These are phyloP conservation scores for Crucibulum laeve DNA, from an alignment of 768 basidiomycete genomes.

Conservation along the genomic window DNA sequence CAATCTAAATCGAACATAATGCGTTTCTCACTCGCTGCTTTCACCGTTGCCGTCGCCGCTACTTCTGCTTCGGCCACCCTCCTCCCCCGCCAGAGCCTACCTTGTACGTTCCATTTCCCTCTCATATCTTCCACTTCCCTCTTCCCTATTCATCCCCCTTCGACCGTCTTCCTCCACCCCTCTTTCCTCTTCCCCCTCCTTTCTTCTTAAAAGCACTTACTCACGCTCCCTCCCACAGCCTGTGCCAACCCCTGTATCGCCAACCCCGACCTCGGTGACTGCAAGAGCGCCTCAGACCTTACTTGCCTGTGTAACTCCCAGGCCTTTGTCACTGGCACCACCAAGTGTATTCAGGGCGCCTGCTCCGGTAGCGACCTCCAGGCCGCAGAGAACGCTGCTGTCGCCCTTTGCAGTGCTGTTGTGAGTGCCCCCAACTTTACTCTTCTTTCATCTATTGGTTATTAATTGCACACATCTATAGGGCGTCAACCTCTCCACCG, in stretches of 20 bases:
- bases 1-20: constrained; percentile 31
- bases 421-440: constrained; percentile 30
- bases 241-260: constrained; percentile 50
- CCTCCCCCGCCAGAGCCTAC: constrained; percentile 29
- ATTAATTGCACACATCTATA: constrained; percentile 16
- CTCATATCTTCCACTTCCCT: neutral
- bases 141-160: too few species aligned
- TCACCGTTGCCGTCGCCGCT: constrained; percentile 35
- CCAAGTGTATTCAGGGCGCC: constrained; percentile 40
- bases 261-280: constrained; percentile 37
- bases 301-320: constrained; percentile 51
- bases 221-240: constrained; percentile 23
- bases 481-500: constrained; percentile 49
- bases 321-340: constrained; percentile 40
- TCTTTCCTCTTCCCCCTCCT: neutral
- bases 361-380: constrained; percentile 46
- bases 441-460: neutral
- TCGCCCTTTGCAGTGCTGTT: constrained; percentile 39
- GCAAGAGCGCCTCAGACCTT: constrained; percentile 44
- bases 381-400: constrained; percentile 35
- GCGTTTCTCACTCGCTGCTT: constrained; percentile 44
- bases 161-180: neutral
- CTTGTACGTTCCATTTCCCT: constrained; percentile 22
- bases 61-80: constrained; percentile 32
- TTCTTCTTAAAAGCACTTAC: too few species aligned